Evolutionary conservation across 305 asterid genomes (phyloP).

Genomic region (Vinca major): DNA sequence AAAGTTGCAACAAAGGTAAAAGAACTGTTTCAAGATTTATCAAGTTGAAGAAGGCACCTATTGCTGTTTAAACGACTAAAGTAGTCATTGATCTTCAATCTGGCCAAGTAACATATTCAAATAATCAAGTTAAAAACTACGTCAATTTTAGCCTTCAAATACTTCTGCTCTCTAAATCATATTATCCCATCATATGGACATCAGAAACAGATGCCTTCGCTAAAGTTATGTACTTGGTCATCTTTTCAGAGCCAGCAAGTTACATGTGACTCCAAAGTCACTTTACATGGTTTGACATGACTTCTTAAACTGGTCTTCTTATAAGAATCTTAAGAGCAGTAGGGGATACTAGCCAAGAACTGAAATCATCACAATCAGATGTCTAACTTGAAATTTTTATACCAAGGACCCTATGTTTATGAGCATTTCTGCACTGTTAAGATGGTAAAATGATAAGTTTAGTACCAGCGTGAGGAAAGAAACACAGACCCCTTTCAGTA

Average conservation of each 20-base stretch:
- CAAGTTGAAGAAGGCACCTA: background rate
- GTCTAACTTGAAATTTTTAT: background rate
- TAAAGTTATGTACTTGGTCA: background rate
- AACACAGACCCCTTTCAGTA: too few relatives aligned
- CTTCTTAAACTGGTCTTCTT: background rate
- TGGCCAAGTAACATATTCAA: background rate
- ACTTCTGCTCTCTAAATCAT: background rate
- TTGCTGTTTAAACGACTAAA: background rate
- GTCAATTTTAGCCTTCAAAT: background rate
- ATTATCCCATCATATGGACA: background rate
- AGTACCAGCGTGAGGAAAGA: background rate
- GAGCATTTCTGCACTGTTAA: background rate
- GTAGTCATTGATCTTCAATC: background rate
- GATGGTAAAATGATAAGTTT: background rate
- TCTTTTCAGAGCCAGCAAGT: background rate
- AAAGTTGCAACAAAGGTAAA: background rate
- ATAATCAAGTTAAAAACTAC: background rate
- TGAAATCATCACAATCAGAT: background rate
- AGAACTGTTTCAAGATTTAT: slow-evolving; percentile 1
- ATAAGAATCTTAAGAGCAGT: background rate
- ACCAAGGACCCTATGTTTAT: background rate
- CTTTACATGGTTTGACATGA: background rate
- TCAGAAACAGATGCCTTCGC: background rate
- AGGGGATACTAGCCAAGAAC: background rate
- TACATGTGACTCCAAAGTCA: background rate